A percentile compares a stretch with the other conserved stretches of the same genome.
phyloP scores from a whole-genome alignment of 2,329 filamentous ascomycete species.

The Sporothrix pseudoabietina region DNA sequence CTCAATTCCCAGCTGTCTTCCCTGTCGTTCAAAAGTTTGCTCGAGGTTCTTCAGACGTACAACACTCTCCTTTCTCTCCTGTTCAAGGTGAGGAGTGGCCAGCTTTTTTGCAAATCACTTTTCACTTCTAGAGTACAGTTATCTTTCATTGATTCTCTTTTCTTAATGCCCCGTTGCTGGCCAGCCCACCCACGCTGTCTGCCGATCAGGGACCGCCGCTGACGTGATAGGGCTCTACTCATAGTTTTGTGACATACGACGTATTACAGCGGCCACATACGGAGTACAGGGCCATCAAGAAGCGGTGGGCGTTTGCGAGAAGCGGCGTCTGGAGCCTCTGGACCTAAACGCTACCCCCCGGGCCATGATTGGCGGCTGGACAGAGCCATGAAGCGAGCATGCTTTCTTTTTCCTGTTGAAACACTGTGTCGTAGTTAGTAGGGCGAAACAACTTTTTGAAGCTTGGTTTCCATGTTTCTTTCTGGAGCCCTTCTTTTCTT shows the following conservation, averaged over 20 bases:
- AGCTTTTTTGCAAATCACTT: neutral
- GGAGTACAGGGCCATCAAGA: neutral
- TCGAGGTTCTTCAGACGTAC: neutral
- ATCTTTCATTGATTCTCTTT: neutral
- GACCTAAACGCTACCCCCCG: neutral
- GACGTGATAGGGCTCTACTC: neutral
- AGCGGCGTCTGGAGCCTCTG: neutral
- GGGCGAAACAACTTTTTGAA: neutral
- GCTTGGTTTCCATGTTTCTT: constrained; percentile 3
- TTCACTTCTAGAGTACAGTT: neutral
- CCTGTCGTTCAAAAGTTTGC: neutral
- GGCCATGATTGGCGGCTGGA: neutral
- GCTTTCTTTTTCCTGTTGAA: constrained; percentile 5
- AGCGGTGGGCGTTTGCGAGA: neutral
- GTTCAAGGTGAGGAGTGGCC: neutral
- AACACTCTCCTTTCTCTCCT: neutral
- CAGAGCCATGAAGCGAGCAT: neutral
- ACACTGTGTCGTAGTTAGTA: too few species aligned
- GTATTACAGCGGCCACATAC: neutral
- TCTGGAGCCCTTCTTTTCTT: neutral
- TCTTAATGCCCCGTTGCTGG: neutral
- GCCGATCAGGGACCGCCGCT: constrained; percentile 18
- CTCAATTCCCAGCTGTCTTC: neutral
- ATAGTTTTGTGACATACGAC: neutral
- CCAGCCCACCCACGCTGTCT: constrained; percentile 6